phyloP scores from a whole-genome alignment of 345 rosid genomes.

The Populus deltoides region DNA sequence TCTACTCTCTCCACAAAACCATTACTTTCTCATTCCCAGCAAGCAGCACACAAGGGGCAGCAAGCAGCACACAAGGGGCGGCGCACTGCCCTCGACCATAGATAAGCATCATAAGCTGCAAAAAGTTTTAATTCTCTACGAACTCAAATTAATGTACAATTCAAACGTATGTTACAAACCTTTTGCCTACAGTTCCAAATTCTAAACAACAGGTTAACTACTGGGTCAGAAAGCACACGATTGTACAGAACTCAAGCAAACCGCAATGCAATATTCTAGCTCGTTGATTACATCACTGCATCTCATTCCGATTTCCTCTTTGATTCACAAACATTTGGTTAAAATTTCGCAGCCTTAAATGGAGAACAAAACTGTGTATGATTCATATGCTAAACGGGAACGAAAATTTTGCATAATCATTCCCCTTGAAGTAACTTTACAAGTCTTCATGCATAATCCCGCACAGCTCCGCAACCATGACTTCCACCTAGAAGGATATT shows the following conservation, averaged over 20 bases:
- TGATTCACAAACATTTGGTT: neutral
- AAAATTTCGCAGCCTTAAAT: neutral
- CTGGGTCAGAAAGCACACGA: neutral
- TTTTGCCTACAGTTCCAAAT: neutral
- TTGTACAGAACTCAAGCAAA: neutral
- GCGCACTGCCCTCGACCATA: neutral
- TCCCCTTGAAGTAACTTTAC: conserved; percentile 17
- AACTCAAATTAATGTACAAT: neutral
- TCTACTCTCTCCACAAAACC: neutral
- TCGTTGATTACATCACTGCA: neutral
- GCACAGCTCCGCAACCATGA: neutral
- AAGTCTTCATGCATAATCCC: conserved; percentile 40
- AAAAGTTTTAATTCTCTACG: neutral
- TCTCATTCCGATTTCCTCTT: neutral
- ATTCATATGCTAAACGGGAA: neutral
- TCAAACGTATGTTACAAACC: neutral
- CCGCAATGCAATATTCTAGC: neutral
- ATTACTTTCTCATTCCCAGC: neutral
- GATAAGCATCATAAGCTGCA: neutral
- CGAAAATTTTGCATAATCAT: neutral
- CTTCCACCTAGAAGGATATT: conserved; percentile 9
- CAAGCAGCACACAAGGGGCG: too few relatives aligned
- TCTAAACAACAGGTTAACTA: neutral
- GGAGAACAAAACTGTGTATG: neutral
- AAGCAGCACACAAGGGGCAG: too few relatives aligned